These are phyloP conservation scores for Pythium dissotocum DNA, from an alignment of 352 stramenopile genomes.

Conservation along the genomic window DNA sequence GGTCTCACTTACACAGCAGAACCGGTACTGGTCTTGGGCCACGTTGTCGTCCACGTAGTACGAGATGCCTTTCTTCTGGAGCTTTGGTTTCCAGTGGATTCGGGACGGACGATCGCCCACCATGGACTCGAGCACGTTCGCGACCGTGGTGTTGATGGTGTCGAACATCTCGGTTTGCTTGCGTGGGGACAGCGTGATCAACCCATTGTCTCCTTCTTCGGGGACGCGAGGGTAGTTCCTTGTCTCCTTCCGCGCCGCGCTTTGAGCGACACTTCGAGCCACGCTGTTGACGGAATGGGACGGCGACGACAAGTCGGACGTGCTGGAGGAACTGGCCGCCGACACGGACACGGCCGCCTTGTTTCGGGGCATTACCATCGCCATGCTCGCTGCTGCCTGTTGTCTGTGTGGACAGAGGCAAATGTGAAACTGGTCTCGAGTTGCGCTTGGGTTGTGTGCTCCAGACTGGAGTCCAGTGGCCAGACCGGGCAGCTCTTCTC, in stretches of 20 bases:
- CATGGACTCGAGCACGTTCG: slow-evolving; percentile 51
- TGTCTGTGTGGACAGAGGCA: background rate
- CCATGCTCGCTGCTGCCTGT: background rate
- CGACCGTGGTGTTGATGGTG: slow-evolving; percentile 31
- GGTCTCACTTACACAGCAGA: slow-evolving; percentile 54
- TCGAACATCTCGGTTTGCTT: slow-evolving; percentile 19
- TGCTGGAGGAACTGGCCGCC: background rate
- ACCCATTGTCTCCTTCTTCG: background rate
- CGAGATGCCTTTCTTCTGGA: slow-evolving; percentile 43
- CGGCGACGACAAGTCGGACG: background rate
- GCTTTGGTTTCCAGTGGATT: slow-evolving; percentile 46
- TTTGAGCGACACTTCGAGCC: background rate
- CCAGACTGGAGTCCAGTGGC: background rate
- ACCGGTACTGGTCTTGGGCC: slow-evolving; percentile 43
- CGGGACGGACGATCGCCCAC: slow-evolving; percentile 34
- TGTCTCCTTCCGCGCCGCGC: background rate
- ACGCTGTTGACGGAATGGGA: background rate
- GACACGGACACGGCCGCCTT: background rate
- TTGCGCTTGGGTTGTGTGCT: background rate
- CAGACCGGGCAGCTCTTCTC: background rate
- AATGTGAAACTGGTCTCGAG: slow-evolving; percentile 1
- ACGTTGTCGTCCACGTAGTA: slow-evolving; percentile 55
- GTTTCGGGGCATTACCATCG: background rate
- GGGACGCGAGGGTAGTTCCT: background rate
- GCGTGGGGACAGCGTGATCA: slow-evolving; percentile 5